Evolutionary conservation across 768 basidiomycete genomes (phyloP).

Genomic region (Cubamyces sp.): DNA sequence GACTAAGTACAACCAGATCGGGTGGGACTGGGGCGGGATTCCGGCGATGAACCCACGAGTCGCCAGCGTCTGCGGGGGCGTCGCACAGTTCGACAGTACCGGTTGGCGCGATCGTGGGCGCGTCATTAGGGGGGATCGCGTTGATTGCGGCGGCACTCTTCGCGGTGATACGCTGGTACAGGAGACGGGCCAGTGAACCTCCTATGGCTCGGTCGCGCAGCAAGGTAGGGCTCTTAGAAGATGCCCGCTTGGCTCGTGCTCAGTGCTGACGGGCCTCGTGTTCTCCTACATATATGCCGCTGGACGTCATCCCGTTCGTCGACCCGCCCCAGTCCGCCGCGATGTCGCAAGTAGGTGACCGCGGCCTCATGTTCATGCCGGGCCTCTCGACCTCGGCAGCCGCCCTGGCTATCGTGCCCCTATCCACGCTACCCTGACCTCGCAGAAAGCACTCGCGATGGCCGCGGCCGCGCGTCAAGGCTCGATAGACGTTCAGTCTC

Average conservation of each 20-base stretch:
- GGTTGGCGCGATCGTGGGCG: conserved; percentile 7
- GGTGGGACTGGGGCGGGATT: conserved; percentile 1
- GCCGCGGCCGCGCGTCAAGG: neutral
- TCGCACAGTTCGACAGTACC: neutral
- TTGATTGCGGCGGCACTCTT: neutral
- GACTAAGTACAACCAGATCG: neutral
- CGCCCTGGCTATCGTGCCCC: neutral
- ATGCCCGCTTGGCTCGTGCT: neutral
- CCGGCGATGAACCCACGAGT: neutral
- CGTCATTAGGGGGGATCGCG: neutral
- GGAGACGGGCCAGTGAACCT: neutral
- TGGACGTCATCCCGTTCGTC: conserved; percentile 2
- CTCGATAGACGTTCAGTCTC: neutral
- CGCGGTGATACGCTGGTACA: neutral
- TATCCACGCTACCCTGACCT: neutral
- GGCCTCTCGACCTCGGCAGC: neutral
- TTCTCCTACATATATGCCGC: neutral
- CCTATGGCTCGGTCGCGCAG: conserved; percentile 2
- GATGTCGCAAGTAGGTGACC: conserved; percentile 5
- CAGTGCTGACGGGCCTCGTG: neutral
- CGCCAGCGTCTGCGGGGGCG: neutral
- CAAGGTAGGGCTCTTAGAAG: neutral
- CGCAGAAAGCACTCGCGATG: conserved; percentile 1
- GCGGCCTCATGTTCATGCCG: conserved; percentile 2
- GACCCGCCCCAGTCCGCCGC: neutral